Base-by-base conservation (phyloP, 192 early-diverging fungal genomes). In the Dissophora globulifera region DNA sequence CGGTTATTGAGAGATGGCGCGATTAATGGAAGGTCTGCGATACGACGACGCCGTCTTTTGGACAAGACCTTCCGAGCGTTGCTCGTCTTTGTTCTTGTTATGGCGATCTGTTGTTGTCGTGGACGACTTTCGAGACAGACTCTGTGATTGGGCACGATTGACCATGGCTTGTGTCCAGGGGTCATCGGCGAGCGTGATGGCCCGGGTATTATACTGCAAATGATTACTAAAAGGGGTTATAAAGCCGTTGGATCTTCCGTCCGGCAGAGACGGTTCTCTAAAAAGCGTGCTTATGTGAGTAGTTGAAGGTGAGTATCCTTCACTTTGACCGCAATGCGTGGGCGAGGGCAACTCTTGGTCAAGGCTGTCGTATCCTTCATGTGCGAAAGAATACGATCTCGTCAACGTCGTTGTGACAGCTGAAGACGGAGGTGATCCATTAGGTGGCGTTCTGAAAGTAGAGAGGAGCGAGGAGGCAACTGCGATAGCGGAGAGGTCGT, bases 111-210 rank as follows among this genome's bases (percentile, higher is more conserved):
- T n/a, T n/a, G n/a, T n/a, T n/a, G n/a, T n/a, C n/a, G n/a, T n/a
- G n/a, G n/a, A n/a, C n/a, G n/a, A n/a, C n/a, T n/a, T n/a, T n/a
- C n/a, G n/a, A n/a, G n/a, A n/a, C n/a, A n/a, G n/a, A n/a, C 38
- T 40, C 25, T 51, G 46, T 15, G 52, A 2, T 16, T 53, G 46
- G 5, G 69, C 70, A 29, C 70, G 70, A 6, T 58, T 62, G 0
- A 75, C 57, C 70, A 75, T 64, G 22, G 70, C 62, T 17, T 60
- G 62, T 17, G 62, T 75, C 70, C 70, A 75, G 2, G 56, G 70
- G 38, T 75, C 70, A 4, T 75, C 70, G 33, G 42, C 41, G 19
- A 58, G 40, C 27, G 64, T 20, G 12, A 23, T 32, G 26, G 8
- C 27, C 27, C 42, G 49, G 15, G 45, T 8, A 25, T 23, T 27